phyloP scores from a whole-genome alignment of 148 eudicot species.

The Gaultheria prostrata region DNA sequence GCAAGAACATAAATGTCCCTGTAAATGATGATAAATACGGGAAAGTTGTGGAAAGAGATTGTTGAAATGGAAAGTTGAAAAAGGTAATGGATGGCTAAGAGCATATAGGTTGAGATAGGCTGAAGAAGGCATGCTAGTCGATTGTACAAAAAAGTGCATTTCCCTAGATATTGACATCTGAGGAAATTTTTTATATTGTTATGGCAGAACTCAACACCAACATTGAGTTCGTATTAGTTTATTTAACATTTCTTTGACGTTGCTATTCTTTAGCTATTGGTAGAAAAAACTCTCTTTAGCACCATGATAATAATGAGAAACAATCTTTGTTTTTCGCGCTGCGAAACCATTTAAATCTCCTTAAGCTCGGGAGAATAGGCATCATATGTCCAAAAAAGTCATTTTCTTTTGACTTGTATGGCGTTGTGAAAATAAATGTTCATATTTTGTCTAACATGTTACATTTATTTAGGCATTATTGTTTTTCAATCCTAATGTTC shows the following conservation, averaged over 20 bases:
- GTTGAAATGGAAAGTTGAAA: not conserved
- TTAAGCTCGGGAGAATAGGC: not conserved
- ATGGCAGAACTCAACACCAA: not conserved
- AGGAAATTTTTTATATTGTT: not conserved
- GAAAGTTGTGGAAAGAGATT: not conserved
- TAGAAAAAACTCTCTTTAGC: not conserved
- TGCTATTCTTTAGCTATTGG: not conserved
- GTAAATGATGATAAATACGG: not conserved
- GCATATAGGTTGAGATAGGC: not conserved
- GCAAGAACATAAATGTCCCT: not conserved
- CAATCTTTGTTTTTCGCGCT: not conserved
- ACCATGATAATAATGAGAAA: not conserved
- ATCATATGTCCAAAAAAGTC: not conserved
- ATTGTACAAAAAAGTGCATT: not conserved
- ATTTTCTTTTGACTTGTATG: constrained; percentile 3
- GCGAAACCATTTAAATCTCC: not conserved
- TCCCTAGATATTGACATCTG: not conserved
- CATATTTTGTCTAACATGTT: not conserved
- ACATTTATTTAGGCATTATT: not conserved
- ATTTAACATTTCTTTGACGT: not conserved
- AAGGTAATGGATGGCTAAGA: not conserved
- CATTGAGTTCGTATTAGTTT: too few relatives aligned
- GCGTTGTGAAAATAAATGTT: not conserved
- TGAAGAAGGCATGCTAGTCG: not conserved
- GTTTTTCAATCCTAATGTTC: constrained; percentile 11